These are phyloP conservation scores for Juglanconis sp. DNA, from an alignment of 2,329 filamentous ascomycete species.

Conservation along the genomic window DNA sequence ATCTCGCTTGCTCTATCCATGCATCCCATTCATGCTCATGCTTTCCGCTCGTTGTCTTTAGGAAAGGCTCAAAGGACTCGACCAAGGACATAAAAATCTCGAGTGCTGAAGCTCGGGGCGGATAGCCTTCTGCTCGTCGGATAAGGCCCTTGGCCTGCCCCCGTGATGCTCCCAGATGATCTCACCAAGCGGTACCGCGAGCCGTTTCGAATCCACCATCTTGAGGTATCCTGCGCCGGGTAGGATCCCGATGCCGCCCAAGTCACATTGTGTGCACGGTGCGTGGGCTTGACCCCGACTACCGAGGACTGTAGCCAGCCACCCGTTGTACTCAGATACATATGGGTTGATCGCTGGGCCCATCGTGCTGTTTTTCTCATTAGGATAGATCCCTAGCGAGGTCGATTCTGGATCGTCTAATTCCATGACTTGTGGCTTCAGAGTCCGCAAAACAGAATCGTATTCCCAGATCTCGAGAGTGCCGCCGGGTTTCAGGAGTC, in stretches of 20 bases:
- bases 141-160: conserved; percentile 9
- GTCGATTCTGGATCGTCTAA: conserved; percentile 40
- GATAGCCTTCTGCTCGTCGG: conserved; percentile 23
- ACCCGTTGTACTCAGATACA: conserved; percentile 53
- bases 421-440: conserved; percentile 47
- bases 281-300: conserved; percentile 38
- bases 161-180: conserved; percentile 19
- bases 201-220: conserved; percentile 51
- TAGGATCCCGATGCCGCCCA: conserved; percentile 34
- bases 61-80: conserved; percentile 59
- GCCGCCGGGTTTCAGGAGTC: conserved; percentile 58
- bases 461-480: conserved; percentile 63
- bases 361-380: conserved; percentile 54
- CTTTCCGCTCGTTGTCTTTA: conserved; percentile 60
- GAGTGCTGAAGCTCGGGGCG: conserved; percentile 23
- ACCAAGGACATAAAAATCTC: conserved; percentile 31
- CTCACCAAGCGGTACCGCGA: conserved; percentile 36
- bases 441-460: conserved; percentile 58
- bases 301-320: conserved; percentile 54
- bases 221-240: conserved; percentile 50
- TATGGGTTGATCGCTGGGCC: conserved; percentile 61
- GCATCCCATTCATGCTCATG: conserved; percentile 62
- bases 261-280: conserved; percentile 42
- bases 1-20: conserved; percentile 62
- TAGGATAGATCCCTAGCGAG: conserved; percentile 1